phyloP scores from a whole-genome alignment of 768 basidiomycete genomes.

The Xerocomellus intermedius region DNA sequence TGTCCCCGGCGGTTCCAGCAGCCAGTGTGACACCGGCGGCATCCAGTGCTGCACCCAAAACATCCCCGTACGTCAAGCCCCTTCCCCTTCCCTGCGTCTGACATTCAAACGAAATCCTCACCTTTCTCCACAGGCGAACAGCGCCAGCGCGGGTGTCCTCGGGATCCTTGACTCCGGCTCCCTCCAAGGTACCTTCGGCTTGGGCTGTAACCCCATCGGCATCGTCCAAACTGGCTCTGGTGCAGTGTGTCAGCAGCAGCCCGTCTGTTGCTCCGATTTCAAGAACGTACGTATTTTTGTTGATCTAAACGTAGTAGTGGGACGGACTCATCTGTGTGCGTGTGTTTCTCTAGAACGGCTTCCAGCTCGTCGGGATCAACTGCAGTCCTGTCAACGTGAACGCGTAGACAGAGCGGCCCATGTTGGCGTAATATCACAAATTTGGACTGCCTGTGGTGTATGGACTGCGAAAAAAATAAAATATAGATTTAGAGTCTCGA shows the following conservation, averaged over 20 bases:
- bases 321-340: not conserved
- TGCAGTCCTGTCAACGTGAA: slow-evolving; percentile 9
- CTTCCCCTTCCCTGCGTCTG: not conserved
- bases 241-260: not conserved
- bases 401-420: not conserved
- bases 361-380: not conserved
- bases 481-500: not conserved
- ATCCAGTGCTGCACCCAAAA: slow-evolving; percentile 9
- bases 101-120: not conserved
- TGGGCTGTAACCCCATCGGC: not conserved
- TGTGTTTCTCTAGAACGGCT: not conserved
- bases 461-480: not conserved
- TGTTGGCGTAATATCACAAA: not conserved
- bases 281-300: not conserved
- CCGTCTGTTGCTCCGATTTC: slow-evolving; percentile 11
- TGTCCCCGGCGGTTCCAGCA: not conserved
- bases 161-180: not conserved
- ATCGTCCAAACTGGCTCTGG: not conserved
- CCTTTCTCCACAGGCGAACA: not conserved
- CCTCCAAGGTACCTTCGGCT: not conserved
- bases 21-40: slow-evolving; percentile 7
- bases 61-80: not conserved
- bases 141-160: fast-evolving
- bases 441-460: not conserved
- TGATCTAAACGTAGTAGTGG: not conserved